Conservation (phyloP, 352 stramenopile species). For the Phytophthora pseudosyringae region DNA sequence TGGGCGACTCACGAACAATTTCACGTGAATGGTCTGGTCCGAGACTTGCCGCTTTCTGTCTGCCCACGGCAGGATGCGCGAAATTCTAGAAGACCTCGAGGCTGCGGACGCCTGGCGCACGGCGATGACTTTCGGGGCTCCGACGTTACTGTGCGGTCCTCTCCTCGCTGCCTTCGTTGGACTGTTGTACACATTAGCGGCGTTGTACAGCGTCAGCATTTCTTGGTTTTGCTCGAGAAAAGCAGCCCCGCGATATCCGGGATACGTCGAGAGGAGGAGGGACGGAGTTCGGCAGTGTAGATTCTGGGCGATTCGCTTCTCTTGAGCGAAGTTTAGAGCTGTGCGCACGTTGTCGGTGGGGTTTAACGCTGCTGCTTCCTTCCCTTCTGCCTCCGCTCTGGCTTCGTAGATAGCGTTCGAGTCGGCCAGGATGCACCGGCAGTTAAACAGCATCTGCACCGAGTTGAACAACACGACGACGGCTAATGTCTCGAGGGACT, state of each 20-base stretch:
- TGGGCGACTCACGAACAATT: conserved; percentile 7
- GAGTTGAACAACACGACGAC: conserved; percentile 37
- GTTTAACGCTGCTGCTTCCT: not conserved
- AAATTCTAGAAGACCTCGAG: conserved; percentile 3
- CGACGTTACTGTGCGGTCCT: conserved; percentile 7
- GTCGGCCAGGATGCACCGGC: conserved; percentile 21
- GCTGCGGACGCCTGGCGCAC: conserved; percentile 4
- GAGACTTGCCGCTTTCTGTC: conserved; percentile 9
- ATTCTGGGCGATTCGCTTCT: conserved; percentile 24
- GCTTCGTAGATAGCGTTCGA: conserved; percentile 6
- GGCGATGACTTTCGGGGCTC: not conserved
- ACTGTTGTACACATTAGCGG: conserved; percentile 13
- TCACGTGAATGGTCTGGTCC: conserved; percentile 2
- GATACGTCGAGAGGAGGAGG: conserved; percentile 37
- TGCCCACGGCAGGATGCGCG: conserved; percentile 22
- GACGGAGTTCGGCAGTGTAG: conserved; percentile 29
- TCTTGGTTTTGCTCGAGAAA: conserved; percentile 30
- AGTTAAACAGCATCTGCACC: conserved; percentile 42
- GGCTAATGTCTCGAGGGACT: conserved; percentile 37
- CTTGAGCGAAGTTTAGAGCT: conserved; percentile 16
- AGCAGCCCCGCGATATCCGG: conserved; percentile 18
- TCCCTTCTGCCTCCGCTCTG: conserved; percentile 5
- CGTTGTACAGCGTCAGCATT: conserved; percentile 20
- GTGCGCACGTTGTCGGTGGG: not conserved
- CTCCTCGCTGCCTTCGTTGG: not conserved